A percentile compares a stretch with the other conserved stretches of the same genome.
These are phyloP conservation scores for Alternaria ventricosa DNA, from an alignment of 2,329 filamentous ascomycete genomes.

Conservation along the genomic window DNA sequence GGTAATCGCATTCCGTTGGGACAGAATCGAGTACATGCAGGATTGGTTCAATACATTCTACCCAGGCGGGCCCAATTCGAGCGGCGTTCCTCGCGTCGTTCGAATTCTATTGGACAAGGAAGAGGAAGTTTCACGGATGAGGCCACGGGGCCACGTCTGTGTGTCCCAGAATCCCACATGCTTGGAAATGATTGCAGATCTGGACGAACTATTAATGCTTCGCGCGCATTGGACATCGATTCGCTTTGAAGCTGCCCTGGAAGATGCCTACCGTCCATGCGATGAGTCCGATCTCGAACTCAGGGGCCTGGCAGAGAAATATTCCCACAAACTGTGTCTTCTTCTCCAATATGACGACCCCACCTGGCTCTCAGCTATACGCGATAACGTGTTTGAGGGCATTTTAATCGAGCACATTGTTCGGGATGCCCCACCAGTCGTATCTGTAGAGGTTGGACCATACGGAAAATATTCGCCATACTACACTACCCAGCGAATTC, in stretches of 20 bases:
- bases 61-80: not conserved
- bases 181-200: not conserved
- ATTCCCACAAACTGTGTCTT: not conserved
- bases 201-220: not conserved
- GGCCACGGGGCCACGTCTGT: too few relatives aligned
- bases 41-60: not conserved
- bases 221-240: not conserved
- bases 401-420: not conserved
- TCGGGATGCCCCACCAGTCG: too few relatives aligned
- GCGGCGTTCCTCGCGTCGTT: not conserved
- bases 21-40: not conserved
- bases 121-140: too few relatives aligned
- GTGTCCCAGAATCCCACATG: too few relatives aligned
- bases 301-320: not conserved
- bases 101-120: not conserved
- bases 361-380: not conserved
- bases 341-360: not conserved
- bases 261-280: not conserved
- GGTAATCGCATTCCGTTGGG: not conserved
- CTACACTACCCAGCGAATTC: too few relatives aligned
- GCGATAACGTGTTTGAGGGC: not conserved
- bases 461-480: too few relatives aligned
- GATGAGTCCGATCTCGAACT: not conserved
- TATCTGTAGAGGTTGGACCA: not conserved
- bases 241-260: not conserved